phyloP scores from a whole-genome alignment of 495 filamentous ascomycete genomes.

The Neurospora hispaniola region DNA sequence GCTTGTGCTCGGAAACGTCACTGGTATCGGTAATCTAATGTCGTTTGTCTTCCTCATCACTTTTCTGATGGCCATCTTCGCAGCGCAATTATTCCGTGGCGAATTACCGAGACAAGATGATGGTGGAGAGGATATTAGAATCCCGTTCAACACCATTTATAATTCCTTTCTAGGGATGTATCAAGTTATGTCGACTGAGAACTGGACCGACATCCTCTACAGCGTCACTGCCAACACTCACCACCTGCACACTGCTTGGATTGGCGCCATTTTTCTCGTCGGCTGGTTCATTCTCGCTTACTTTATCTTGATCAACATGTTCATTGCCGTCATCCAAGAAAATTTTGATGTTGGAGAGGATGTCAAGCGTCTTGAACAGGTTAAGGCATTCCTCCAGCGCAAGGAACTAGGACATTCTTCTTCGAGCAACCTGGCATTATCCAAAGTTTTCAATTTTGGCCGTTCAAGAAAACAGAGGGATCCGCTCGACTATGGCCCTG shows the following conservation, averaged over 20 bases:
- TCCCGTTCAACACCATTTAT: constrained; percentile 83
- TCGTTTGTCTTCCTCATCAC: constrained; percentile 94
- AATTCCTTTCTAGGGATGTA: constrained; percentile 98
- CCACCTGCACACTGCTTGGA: constrained; percentile 66
- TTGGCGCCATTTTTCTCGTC: constrained; percentile 84
- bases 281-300: constrained; percentile 92
- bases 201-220: constrained; percentile 88
- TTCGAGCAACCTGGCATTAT: constrained; percentile 67
- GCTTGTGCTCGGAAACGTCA: constrained; percentile 82
- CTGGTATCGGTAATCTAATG: constrained; percentile 87
- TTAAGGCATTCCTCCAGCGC: constrained; percentile 84
- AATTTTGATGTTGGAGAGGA: constrained; percentile 99
- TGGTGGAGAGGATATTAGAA: constrained; percentile 44
- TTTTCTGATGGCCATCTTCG: constrained; percentile 87
- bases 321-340: constrained; percentile 99
- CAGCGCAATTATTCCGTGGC: constrained; percentile 84
- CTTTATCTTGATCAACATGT: constrained; percentile 99
- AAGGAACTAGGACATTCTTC: constrained; percentile 59
- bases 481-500: constrained; percentile 77
- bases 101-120: constrained; percentile 54
- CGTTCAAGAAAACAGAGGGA: constrained; percentile 57
- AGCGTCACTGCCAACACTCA: constrained; percentile 59
- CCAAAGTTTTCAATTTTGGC: constrained; percentile 77
- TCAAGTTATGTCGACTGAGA: constrained; percentile 91
- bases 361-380: constrained; percentile 92